Evolutionary conservation across 1,139 yeast genomes (phyloP).

Genomic region (Scheffersomyces quercinus): DNA sequence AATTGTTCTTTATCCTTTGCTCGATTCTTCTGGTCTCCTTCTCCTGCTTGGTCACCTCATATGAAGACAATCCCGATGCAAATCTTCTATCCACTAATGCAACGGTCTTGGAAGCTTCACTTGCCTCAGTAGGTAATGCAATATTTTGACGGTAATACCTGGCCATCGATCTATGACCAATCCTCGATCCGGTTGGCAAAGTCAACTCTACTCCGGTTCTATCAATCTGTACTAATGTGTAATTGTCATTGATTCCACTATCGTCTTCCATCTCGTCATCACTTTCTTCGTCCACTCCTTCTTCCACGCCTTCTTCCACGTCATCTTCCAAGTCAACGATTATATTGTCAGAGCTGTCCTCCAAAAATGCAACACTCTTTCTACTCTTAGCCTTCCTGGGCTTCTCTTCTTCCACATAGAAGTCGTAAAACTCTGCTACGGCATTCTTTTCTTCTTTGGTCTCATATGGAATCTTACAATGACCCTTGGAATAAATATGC

Average conservation of each 20-base stretch:
- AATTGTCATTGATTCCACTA: slow-evolving; percentile 23
- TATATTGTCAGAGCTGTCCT: slow-evolving; percentile 14
- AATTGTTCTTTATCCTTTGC: slow-evolving; percentile 22
- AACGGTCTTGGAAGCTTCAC: slow-evolving; percentile 35
- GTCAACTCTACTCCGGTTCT: slow-evolving; percentile 40
- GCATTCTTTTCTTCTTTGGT: slow-evolving; percentile 41
- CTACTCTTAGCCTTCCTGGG: slow-evolving; percentile 11
- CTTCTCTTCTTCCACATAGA: slow-evolving; percentile 22
- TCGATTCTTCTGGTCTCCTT: slow-evolving; percentile 29
- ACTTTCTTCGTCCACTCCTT: slow-evolving; percentile 20
- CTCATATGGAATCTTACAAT: slow-evolving; percentile 56
- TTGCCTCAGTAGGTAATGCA: slow-evolving; percentile 22
- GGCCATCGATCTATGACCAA: slow-evolving; percentile 52
- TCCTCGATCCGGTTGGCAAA: slow-evolving; percentile 49
- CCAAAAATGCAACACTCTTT: slow-evolving; percentile 24
- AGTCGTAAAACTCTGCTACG: slow-evolving; percentile 46
- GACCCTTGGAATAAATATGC: slow-evolving; percentile 53
- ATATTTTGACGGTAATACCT: slow-evolving; percentile 44
- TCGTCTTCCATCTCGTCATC: slow-evolving; percentile 4
- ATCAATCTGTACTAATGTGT: slow-evolving; percentile 38
- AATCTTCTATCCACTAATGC: slow-evolving; percentile 42
- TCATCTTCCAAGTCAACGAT: slow-evolving; percentile 13
- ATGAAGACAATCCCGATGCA: slow-evolving; percentile 39
- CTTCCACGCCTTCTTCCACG: slow-evolving; percentile 22
- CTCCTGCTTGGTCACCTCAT: slow-evolving; percentile 36